A percentile compares a stretch with the other conserved stretches of the same genome.
These are phyloP conservation scores for Trichoderma sp. DNA, from an alignment of 2,329 filamentous ascomycete species.

Conservation along the genomic window DNA sequence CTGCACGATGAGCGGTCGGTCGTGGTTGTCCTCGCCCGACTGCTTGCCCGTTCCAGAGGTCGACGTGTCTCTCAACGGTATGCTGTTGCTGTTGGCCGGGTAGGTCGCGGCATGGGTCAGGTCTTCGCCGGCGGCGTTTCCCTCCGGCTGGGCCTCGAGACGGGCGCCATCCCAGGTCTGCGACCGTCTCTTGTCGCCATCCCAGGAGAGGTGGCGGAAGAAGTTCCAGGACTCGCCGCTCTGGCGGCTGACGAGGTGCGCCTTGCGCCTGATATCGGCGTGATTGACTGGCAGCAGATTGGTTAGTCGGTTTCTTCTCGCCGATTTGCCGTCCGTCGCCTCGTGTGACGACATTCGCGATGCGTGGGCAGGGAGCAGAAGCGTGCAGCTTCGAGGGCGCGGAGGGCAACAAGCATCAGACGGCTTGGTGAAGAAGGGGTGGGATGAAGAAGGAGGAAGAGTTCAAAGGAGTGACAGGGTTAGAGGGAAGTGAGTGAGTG, in stretches of 20 bases:
- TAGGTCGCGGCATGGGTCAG: conserved; percentile 42
- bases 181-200: conserved; percentile 32
- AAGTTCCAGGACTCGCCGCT: conserved; percentile 47
- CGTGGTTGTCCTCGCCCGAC: conserved; percentile 30
- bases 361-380: conserved; percentile 11
- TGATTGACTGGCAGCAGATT: conserved; percentile 46
- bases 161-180: conserved; percentile 43
- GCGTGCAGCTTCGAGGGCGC: conserved; percentile 24
- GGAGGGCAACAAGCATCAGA: conserved; percentile 24
- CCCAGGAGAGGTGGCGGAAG: conserved; percentile 46
- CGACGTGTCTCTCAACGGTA: conserved; percentile 34
- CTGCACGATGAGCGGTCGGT: conserved; percentile 32
- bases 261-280: conserved; percentile 49
- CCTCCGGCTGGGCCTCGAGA: conserved; percentile 40
- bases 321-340: conserved; percentile 1
- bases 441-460: neutral
- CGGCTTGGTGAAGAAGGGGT: neutral
- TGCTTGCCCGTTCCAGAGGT: conserved; percentile 34
- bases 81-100: conserved; percentile 19
- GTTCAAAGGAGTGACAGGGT: neutral
- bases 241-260: conserved; percentile 48
- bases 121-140: conserved; percentile 35
- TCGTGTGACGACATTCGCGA: conserved; percentile 27
- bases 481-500: no score
- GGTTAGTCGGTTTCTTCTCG: conserved; percentile 27